Base-by-base conservation (phyloP, 257 asterid genomes). In the Primulina tabacum region DNA sequence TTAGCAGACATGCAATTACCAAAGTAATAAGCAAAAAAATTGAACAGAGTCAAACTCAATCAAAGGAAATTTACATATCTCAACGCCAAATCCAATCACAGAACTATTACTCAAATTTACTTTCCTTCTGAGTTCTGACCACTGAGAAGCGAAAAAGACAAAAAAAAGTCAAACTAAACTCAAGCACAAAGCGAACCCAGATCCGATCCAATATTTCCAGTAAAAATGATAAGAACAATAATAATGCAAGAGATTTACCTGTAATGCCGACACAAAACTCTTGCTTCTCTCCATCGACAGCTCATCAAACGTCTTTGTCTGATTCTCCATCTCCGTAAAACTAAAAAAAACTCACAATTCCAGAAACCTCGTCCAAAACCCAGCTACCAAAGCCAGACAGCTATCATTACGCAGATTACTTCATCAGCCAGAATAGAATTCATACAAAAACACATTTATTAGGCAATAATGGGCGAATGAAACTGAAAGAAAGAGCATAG, bases 211-310 rank as follows among this genome's bases (percentile, higher is more conserved):
- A 70, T 72, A 24, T 12, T 24, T 18, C 34, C 69, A 59, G 68
- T 10, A 65, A 80, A 66, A 34, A 26, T 16, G 32, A 28, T 58
- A 47, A 64, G 30, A 35, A 7, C 11, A 21, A 43, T 0, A 8
- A 29, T 32, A 17, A 12, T 32, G 52, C 35, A 60, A 47, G 57
- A 16, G 57, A 34, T 1, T 57, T 52, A 87, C 98, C 96, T 93
- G 98, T 65, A 93, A 81, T 47, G 97, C 97, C 69, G 85, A 84
- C 6, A 90, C 95, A 77, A 90, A 93, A 52, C 87, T 87, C 90
- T 81, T 90, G 77, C 91, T 89, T 68, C 82, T 81, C 82, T 90
- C 96, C 83, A 90, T 75, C 32, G 97, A 85, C 55, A 65, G 76
- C 68, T 92, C 95, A 60, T 86, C 97, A 71, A 81, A 81, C 79